These are phyloP conservation scores for Suhomyces sp. DNA, from an alignment of 805 yeast species.

Conservation along the genomic window DNA sequence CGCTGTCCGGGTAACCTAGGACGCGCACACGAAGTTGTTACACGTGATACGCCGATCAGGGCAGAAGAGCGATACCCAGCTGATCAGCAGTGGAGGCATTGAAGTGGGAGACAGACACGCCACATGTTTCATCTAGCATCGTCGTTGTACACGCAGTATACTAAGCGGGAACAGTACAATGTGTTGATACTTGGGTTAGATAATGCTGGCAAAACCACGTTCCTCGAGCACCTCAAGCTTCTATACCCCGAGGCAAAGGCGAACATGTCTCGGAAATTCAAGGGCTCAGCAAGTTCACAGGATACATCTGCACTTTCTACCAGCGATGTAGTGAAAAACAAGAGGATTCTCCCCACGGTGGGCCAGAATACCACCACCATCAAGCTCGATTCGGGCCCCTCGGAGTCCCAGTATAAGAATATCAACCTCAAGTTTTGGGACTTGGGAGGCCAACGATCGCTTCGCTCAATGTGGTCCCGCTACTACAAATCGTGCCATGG, in stretches of 20 bases:
- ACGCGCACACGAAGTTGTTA: not conserved
- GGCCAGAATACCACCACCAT: constrained; percentile 76
- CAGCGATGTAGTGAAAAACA: constrained; percentile 34
- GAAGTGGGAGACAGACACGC: not conserved
- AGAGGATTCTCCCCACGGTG: constrained; percentile 83
- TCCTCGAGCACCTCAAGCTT: constrained; percentile 39
- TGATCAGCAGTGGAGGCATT: not conserved
- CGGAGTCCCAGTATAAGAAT: constrained; percentile 38
- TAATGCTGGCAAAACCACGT: constrained; percentile 88
- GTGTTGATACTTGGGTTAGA: constrained; percentile 82
- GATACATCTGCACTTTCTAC: constrained; percentile 12
- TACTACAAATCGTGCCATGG: constrained; percentile 88
- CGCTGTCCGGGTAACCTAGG: constrained; percentile 7
- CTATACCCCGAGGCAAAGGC: constrained; percentile 28
- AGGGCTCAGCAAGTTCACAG: constrained; percentile 6
- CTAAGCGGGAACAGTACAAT: constrained; percentile 45
- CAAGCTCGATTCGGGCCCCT: constrained; percentile 34
- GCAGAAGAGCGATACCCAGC: not conserved
- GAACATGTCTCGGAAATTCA: constrained; percentile 10
- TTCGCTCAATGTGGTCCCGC: constrained; percentile 82
- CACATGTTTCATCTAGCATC: constrained; percentile 44
- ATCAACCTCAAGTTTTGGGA: constrained; percentile 85
- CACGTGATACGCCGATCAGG: not conserved
- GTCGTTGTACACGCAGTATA: constrained; percentile 43
- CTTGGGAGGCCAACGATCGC: constrained; percentile 89